phyloP scores from a whole-genome alignment of 805 yeast species.

The Tetrapisispora iriomotensis region DNA sequence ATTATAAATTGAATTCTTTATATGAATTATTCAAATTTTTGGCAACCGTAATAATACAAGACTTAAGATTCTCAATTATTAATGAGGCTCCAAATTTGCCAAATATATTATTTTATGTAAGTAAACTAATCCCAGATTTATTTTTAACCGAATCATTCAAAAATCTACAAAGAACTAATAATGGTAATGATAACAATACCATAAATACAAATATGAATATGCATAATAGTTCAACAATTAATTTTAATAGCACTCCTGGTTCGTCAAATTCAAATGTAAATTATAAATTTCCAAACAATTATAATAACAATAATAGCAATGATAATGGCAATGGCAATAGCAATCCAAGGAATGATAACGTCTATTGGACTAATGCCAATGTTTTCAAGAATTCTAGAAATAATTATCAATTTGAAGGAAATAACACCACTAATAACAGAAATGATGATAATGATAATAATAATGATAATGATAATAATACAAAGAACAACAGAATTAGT shows the following conservation, averaged over 20 bases:
- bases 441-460: neutral
- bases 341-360: neutral
- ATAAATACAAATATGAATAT: neutral
- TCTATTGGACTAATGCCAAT: neutral
- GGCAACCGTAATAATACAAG: constrained; percentile 24
- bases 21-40: constrained; percentile 27
- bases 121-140: constrained; percentile 24
- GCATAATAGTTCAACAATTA: too few relatives aligned
- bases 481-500: neutral
- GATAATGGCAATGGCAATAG: neutral
- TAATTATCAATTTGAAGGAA: neutral
- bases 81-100: constrained; percentile 16
- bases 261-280: neutral
- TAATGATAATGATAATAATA: neutral
- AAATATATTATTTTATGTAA: constrained; percentile 21
- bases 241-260: too few relatives aligned
- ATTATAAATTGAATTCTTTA: constrained; percentile 25
- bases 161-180: neutral
- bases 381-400: neutral
- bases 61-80: constrained; percentile 15
- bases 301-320: neutral
- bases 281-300: neutral
- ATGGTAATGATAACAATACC: neutral
- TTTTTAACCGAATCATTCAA: constrained; percentile 18
- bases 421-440: neutral